Conservation (phyloP, 2,329 filamentous ascomycete species). For the Fusarium setosum region DNA sequence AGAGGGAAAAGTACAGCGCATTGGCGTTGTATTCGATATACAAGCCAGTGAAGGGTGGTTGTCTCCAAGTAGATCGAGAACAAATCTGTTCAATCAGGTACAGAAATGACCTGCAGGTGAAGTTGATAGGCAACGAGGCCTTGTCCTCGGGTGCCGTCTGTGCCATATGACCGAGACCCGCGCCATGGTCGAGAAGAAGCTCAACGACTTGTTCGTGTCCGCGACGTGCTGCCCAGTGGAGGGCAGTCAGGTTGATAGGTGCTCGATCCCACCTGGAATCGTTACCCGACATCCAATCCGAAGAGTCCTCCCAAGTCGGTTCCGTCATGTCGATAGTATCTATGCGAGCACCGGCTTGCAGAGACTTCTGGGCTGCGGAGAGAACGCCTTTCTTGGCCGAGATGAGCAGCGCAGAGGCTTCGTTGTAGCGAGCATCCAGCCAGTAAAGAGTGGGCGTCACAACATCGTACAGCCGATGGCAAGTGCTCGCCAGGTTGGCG, state of each 20-base stretch:
- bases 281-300: not conserved
- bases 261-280: not conserved
- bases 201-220: not conserved
- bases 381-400: not conserved
- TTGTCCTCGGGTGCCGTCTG: not conserved
- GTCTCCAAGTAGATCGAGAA: not conserved
- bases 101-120: not conserved
- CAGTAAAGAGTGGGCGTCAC: not conserved
- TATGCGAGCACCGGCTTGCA: not conserved
- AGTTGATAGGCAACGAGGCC: not conserved
- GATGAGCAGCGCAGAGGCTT: not conserved
- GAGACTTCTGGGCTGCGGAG: not conserved
- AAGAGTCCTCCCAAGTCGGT: not conserved
- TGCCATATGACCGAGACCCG: not conserved
- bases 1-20: not conserved
- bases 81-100: not conserved
- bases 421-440: not conserved
- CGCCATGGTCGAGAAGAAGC: not conserved
- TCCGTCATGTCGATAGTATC: not conserved
- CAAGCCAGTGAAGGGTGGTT: not conserved
- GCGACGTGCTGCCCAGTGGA: not conserved
- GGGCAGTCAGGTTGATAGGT: not conserved
- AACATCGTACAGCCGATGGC: not conserved
- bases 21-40: conserved; percentile 1
- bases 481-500: not conserved